phyloP scores from a whole-genome alignment of 306 rosid species.

The Pterocarpus santalinus region DNA sequence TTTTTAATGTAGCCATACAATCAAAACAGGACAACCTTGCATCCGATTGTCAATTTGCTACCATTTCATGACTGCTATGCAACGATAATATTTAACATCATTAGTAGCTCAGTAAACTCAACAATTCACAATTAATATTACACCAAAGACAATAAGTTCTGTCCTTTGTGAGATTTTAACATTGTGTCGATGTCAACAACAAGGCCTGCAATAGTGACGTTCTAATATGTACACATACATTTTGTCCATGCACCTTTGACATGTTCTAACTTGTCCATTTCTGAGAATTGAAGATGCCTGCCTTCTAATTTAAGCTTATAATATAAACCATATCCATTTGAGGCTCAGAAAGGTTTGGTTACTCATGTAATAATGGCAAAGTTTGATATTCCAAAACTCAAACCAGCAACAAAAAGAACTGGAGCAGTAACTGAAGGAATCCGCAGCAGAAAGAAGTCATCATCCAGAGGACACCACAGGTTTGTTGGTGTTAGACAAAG shows the following conservation, averaged over 20 bases:
- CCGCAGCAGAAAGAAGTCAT: constrained; percentile 59
- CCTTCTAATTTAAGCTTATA: constrained; percentile 2
- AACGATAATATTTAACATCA: constrained; percentile 37
- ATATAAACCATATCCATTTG: constrained; percentile 15
- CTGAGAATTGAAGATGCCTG: constrained; percentile 28
- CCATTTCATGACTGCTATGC: constrained; percentile 42
- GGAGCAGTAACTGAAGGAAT: constrained; percentile 41
- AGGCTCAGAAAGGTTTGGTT: constrained; percentile 44
- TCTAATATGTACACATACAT: not conserved
- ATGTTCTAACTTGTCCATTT: constrained; percentile 45
- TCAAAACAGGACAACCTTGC: constrained; percentile 43
- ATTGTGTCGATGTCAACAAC: constrained; percentile 55
- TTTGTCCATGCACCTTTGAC: constrained; percentile 32
- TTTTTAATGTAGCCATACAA: constrained; percentile 41
- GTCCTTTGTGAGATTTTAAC: constrained; percentile 26
- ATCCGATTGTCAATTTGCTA: constrained; percentile 38
- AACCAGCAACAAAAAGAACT: constrained; percentile 19
- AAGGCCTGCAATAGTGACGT: constrained; percentile 56
- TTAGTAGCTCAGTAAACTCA: constrained; percentile 1
- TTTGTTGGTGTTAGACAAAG: constrained; percentile 81
- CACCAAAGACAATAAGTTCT: constrained; percentile 10
- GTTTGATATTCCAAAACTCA: constrained; percentile 7
- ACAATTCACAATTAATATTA: constrained; percentile 11
- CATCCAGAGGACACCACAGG: constrained; percentile 73
- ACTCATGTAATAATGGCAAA: not conserved